Conservation (phyloP, 306 rosid species). For the Sicyos edulis region DNA sequence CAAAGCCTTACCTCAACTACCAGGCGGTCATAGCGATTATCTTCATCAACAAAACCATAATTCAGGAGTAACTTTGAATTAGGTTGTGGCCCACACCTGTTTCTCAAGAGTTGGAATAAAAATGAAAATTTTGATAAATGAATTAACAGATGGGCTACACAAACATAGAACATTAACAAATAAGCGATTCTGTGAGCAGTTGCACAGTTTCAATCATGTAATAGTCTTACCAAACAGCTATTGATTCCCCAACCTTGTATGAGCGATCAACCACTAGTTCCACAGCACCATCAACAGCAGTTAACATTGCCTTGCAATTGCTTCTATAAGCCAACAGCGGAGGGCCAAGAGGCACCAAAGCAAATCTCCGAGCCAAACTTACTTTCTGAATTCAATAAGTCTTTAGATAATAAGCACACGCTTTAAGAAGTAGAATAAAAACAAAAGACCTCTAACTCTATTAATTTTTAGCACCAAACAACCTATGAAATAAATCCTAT, state of each 20-base stretch:
- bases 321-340: slow-evolving; percentile 83
- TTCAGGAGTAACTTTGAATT: slow-evolving; percentile 80
- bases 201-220: slow-evolving; percentile 20
- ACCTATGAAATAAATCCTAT: background rate
- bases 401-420: background rate
- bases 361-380: slow-evolving; percentile 95
- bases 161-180: background rate
- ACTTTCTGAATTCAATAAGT: slow-evolving; percentile 62
- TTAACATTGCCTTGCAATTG: slow-evolving; percentile 82
- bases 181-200: slow-evolving; percentile 6
- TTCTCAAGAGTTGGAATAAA: slow-evolving; percentile 17
- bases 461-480: background rate
- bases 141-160: background rate
- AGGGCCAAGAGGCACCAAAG: slow-evolving; percentile 96
- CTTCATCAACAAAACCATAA: slow-evolving; percentile 90
- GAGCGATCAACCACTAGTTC: slow-evolving; percentile 81
- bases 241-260: slow-evolving; percentile 79
- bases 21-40: slow-evolving; percentile 68
- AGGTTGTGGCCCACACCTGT: slow-evolving; percentile 99
- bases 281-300: slow-evolving; percentile 71
- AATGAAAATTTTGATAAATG: slow-evolving; percentile 5
- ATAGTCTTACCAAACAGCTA: slow-evolving; percentile 68
- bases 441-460: background rate
- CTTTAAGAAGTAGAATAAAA: background rate
- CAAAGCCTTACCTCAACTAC: slow-evolving; percentile 50